Percentiles rank a stretch among this genome's conserved stretches.
These are phyloP conservation scores for Fraxinus pennsylvanica DNA, from an alignment of 257 asterid genomes.

Conservation along the genomic window DNA sequence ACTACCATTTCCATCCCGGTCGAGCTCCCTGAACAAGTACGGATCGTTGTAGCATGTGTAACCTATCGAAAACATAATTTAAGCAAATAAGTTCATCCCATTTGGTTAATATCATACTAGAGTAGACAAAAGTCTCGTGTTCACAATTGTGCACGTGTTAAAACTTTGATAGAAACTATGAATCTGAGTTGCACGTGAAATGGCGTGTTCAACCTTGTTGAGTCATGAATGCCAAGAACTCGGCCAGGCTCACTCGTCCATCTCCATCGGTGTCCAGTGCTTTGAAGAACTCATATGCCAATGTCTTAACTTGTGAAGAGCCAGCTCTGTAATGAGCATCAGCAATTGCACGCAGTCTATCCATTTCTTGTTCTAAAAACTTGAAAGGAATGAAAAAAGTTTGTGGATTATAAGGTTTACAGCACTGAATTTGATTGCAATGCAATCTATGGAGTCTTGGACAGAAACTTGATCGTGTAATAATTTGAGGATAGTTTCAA, in stretches of 20 bases:
- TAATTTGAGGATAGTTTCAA: not conserved
- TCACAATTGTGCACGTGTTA: not conserved
- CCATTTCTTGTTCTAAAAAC: conserved; percentile 15
- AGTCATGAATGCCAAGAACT: conserved; percentile 29
- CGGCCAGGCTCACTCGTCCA: conserved; percentile 27
- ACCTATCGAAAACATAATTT: not conserved
- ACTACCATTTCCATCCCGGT: conserved; percentile 21
- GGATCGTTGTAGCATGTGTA: conserved; percentile 19
- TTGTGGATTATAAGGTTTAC: not conserved
- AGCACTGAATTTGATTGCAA: not conserved
- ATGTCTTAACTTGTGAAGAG: conserved; percentile 10
- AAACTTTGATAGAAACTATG: not conserved
- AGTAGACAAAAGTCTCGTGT: not conserved
- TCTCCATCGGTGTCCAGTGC: conserved; percentile 29
- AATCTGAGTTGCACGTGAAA: not conserved
- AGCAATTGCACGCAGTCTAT: conserved; percentile 30
- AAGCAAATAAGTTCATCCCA: not conserved
- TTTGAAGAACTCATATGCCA: conserved; percentile 32
- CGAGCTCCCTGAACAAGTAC: conserved; percentile 26
- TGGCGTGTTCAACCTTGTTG: conserved; percentile 7
- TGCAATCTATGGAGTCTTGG: not conserved
- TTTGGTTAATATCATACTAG: not conserved
- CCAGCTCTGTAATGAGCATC: conserved; percentile 33
- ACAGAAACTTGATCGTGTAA: not conserved
- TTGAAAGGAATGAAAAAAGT: not conserved